Evolutionary conservation across 768 basidiomycete species (phyloP).

Genomic region (Phlebiopsis flavidoalba): DNA sequence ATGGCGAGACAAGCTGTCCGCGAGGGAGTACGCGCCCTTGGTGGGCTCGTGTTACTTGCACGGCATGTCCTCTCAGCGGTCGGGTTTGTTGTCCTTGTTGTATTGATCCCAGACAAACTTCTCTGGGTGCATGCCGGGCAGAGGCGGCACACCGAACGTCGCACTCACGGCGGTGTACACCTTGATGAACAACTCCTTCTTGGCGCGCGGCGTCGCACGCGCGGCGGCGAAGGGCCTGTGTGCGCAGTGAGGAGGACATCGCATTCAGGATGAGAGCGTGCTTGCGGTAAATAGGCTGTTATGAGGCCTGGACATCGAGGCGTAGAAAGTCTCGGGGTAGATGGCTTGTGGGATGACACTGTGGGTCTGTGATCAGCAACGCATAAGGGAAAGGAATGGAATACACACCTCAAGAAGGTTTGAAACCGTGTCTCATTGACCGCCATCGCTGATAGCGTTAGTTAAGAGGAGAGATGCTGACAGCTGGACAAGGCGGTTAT

Average conservation of each 20-base stretch:
- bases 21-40: conserved; percentile 36
- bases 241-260: conserved; percentile 53
- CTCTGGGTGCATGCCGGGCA: conserved; percentile 58
- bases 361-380: no score
- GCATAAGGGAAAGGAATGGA: no score
- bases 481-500: no score
- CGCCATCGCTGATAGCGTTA: no score
- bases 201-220: conserved; percentile 56
- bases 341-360: no score
- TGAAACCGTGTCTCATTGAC: no score
- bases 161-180: conserved; percentile 84
- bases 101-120: conserved; percentile 87
- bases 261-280: conserved; percentile 78
- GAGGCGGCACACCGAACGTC: no score
- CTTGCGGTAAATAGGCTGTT: conserved; percentile 83
- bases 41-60: conserved; percentile 64
- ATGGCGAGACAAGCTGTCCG: no score
- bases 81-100: conserved; percentile 69
- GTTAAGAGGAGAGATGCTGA: no score
- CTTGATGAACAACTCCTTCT: conserved; percentile 82
- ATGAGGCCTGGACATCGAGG: conserved; percentile 64
- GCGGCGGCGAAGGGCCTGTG: conserved; percentile 43
- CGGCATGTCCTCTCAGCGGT: conserved; percentile 76
- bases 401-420: no score
- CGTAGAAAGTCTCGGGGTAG: no score